phyloP scores from a whole-genome alignment of 139 green algal genomes.

The Coelastrella sp. region DNA sequence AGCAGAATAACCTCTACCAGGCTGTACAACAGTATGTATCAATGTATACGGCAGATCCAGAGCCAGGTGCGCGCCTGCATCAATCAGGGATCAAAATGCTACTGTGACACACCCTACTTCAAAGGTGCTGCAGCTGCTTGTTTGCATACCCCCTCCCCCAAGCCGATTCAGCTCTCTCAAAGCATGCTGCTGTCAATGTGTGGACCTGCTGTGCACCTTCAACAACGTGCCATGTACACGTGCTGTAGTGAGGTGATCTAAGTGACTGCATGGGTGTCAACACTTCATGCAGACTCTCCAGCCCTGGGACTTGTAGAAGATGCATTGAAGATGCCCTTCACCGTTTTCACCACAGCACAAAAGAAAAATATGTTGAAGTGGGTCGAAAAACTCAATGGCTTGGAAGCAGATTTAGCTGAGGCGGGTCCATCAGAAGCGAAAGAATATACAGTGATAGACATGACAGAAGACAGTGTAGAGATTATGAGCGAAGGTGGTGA shows the following conservation, averaged over 20 bases:
- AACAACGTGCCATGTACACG: no score
- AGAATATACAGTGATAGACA: slow-evolving; percentile 4
- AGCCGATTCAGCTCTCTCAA: no score
- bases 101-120: no score
- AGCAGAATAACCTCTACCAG: slow-evolving; percentile 38
- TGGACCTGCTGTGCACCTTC: no score
- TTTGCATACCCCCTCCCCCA: no score
- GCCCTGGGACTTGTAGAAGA: slow-evolving; percentile 31
- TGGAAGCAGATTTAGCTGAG: slow-evolving; percentile 17
- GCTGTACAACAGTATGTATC: slow-evolving; percentile 35
- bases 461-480: slow-evolving; percentile 3
- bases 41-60: slow-evolving; percentile 1
- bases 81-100: no score
- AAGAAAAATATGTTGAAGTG: slow-evolving; percentile 47
- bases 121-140: no score
- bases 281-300: slow-evolving; percentile 21
- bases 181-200: no score
- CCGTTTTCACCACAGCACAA: slow-evolving; percentile 40
- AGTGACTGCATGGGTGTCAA: no score
- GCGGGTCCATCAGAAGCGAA: background rate
- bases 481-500: slow-evolving; percentile 30
- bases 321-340: slow-evolving; percentile 48
- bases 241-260: no score
- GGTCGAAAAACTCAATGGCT: slow-evolving; percentile 38
- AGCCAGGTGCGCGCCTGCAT: no score